Evolutionary conservation across 768 basidiomycete genomes (phyloP), one percentile per base, ranked within the genome.

Genomic region (Amanita thiersii): DNA sequence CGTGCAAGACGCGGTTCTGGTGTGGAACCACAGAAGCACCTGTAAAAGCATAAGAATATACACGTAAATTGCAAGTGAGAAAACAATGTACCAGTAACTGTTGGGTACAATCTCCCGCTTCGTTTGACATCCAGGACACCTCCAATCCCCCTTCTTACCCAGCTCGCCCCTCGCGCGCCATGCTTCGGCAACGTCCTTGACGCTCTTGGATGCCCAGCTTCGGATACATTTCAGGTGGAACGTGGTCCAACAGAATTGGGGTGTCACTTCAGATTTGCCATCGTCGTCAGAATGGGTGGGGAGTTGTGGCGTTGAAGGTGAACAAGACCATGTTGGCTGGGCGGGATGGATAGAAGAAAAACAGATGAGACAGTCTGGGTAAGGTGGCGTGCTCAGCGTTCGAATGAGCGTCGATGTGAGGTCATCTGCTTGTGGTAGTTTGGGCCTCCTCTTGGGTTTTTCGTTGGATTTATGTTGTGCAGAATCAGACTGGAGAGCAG

Each of bases 111-210:
- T 60, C 36, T 71, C 71, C n/a, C 92, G 68, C 44, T 79, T 80
- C 1, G 79, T 76, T 53, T 93, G 91, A 64, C 94, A 98, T 0
- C 88, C 90, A 0, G 94, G 94, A 59, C 94, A 98, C 39, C 83
- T 70, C 94, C 94, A 98, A 54, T 88, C 81, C 0, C 84, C 90
- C 10, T 63, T 65, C 41, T 70, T 66, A 8, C 75, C 68, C 11
- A 49, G 46, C 50, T 86, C 81, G 5, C 86, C 86, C 37, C 82
- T 64, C 4, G 76, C 77, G 11, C 70, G 69, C 80, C 77, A 88
- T 0, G 85, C 91, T 37, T 79, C 84, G 43, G 66, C 68, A 9
- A 81, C 51, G 9, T 81, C 84, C 55, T 83, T 81, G 37, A 81
- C 78, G 52, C 81, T 86, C 62, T 87, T 86, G 20, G 70, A 62